Evolutionary conservation across 1,139 yeast genomes (phyloP), one percentile per base, ranked within the genome.

Genomic region (Scheffersomyces lignicola): DNA sequence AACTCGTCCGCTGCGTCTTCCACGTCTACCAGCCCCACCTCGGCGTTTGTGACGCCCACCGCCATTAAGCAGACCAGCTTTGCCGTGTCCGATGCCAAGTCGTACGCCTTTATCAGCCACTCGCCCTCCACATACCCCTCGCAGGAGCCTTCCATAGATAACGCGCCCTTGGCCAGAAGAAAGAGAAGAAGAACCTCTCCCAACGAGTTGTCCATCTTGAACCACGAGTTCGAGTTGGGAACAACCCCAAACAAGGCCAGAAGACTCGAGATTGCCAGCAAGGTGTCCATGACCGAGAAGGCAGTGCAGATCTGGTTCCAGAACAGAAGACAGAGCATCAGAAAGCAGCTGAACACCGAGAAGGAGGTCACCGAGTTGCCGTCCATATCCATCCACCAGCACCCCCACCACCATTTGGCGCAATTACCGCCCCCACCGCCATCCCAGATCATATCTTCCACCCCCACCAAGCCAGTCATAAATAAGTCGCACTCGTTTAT

Each of bases 301-400:
- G 95, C 97, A 2, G 95, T 92, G 20, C 97, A 92, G 63, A 88
- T 92, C 45, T 92, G 98, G 98, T 92, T 92, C 62, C 98, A 92
- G 62, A 92, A 92, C 62, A 85, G 81, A 58, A 80, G 98, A 60
- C 98, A 92, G 64, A 76, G 89, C 29, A 62, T 81, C 45, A 78
- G 94, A 46, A 81, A 78, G 49, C 75, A 65, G 44, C 53, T 56
- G 39, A 56, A 51, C 36, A 42, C 51, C 32, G 76, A 71, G 43
- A 65, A 57, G 47, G 77, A 71, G 49, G 55, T 70, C 32, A 66
- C 73, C 3, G 73, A 62, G 39, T 60, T 69, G 43, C 74, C 73
- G 21, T 69, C 73, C 12, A 64, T 69, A 17, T 67, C 73, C 8
- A 31, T 33, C 8, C 26, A 33, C 24, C 27, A 30, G 4, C 28